phyloP scores from a whole-genome alignment of 179 eudicot genomes.

The Nepenthes alata region DNA sequence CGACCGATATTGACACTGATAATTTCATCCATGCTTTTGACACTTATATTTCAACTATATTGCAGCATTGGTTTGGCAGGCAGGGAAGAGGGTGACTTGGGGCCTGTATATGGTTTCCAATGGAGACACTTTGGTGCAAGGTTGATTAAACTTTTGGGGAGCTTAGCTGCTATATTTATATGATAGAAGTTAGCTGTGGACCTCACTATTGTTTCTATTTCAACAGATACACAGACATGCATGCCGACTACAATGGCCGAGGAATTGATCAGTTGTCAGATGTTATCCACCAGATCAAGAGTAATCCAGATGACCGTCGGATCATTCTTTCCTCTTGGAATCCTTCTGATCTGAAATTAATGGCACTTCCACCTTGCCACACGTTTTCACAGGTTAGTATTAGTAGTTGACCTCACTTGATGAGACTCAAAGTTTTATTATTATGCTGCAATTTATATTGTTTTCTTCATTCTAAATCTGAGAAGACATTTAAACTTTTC shows the following conservation, averaged over 20 bases:
- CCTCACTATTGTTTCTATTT: constrained; percentile 7
- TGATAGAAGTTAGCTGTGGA: background rate
- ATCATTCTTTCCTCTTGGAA: constrained; percentile 95
- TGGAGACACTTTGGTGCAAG: constrained; percentile 98
- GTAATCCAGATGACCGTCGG: constrained; percentile 81
- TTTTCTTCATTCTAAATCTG: background rate
- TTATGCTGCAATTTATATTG: too few relatives aligned
- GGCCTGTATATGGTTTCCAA: constrained; percentile 93
- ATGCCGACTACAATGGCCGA: constrained; percentile 84
- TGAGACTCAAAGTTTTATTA: too few relatives aligned
- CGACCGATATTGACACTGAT: too few relatives aligned
- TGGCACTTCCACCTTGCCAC: constrained; percentile 98
- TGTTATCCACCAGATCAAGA: constrained; percentile 76
- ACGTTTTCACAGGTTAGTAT: constrained; percentile 72
- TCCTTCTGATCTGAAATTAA: constrained; percentile 71
- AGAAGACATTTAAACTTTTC: background rate
- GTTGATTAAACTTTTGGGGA: constrained; percentile 21
- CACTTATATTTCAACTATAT: background rate
- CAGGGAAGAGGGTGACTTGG: constrained; percentile 90
- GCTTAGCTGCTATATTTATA: background rate
- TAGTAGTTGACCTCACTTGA: background rate
- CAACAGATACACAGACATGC: constrained; percentile 75
- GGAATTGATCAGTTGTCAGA: constrained; percentile 85
- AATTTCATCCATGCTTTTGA: background rate
- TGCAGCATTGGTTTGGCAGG: constrained; percentile 75